phyloP scores from a whole-genome alignment of 1,284 basidiomycete species.

The Psilocybe mexicana region DNA sequence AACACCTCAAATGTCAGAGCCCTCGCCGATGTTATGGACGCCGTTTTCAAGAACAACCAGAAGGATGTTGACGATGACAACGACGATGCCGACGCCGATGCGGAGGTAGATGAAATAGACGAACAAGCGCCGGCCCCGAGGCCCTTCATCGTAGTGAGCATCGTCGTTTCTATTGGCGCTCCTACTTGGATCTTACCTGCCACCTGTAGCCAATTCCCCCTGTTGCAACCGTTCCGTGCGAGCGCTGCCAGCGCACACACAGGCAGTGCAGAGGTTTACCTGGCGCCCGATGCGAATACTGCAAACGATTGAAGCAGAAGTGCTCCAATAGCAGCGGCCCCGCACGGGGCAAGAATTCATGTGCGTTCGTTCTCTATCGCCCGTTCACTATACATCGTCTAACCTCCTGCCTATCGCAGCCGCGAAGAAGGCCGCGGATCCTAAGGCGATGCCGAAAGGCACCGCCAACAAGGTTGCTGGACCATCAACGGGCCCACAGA shows the following conservation, averaged over 20 bases:
- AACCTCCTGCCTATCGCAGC: conserved; percentile 6
- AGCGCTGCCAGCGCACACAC: conserved; percentile 40
- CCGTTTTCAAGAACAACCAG: conserved; percentile 30
- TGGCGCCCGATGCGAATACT: conserved; percentile 42
- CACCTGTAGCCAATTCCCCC: conserved; percentile 28
- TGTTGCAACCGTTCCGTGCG: conserved; percentile 40
- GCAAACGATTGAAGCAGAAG: conserved; percentile 43
- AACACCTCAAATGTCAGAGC: conserved; percentile 18
- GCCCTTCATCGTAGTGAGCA: conserved; percentile 17
- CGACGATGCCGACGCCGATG: conserved; percentile 25
- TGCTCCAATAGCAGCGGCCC: conserved; percentile 44
- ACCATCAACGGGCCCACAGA: conserved; percentile 11
- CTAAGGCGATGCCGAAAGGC: conserved; percentile 14
- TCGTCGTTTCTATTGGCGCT: background rate
- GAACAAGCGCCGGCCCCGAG: conserved; percentile 22
- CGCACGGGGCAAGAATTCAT: conserved; percentile 37
- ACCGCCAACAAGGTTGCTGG: conserved; percentile 7
- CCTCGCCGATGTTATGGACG: conserved; percentile 32
- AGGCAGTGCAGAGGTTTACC: conserved; percentile 41
- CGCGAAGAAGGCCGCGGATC: conserved; percentile 21
- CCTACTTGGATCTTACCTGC: conserved; percentile 13
- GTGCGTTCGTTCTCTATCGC: conserved; percentile 22
- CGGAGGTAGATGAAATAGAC: conserved; percentile 27
- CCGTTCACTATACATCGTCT: conserved; percentile 9
- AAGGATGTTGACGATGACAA: conserved; percentile 22